phyloP scores from a whole-genome alignment of 345 rosid species.

The Punica granatum region DNA sequence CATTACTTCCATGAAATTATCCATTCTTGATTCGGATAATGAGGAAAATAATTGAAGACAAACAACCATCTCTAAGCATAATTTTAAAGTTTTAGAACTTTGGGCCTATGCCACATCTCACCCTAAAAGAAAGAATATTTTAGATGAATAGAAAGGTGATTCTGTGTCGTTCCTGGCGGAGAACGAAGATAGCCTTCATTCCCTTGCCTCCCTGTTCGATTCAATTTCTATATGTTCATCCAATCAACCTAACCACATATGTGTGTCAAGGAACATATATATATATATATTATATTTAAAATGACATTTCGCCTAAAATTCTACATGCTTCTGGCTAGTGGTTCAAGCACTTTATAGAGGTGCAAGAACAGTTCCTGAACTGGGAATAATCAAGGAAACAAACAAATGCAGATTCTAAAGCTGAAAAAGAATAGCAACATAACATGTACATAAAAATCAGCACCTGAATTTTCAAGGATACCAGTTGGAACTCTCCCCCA shows the following conservation, averaged over 20 bases:
- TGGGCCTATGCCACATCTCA: neutral
- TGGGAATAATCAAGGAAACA: no score
- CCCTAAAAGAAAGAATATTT: neutral
- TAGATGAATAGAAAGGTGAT: neutral
- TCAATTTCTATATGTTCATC: neutral
- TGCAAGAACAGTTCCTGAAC: neutral
- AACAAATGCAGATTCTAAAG: constrained; percentile 9
- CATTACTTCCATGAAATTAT: constrained; percentile 14
- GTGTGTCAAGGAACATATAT: neutral
- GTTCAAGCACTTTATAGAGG: neutral
- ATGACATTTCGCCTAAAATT: neutral
- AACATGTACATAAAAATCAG: constrained; percentile 1
- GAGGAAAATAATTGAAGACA: neutral
- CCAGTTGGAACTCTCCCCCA: constrained; percentile 41
- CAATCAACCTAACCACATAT: neutral
- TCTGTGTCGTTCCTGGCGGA: neutral
- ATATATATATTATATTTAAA: neutral
- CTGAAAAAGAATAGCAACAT: constrained; percentile 7
- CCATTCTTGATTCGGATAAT: neutral
- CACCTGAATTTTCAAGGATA: constrained; percentile 63
- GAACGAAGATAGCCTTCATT: neutral
- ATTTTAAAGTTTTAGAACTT: neutral
- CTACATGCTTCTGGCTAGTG: neutral
- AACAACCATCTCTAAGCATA: neutral
- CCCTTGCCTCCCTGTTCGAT: neutral